Percentiles rank a stretch among this genome's conserved stretches.
Evolutionary conservation across 2,329 filamentous ascomycete species (phyloP).

Genomic region (Neonectria sp.): DNA sequence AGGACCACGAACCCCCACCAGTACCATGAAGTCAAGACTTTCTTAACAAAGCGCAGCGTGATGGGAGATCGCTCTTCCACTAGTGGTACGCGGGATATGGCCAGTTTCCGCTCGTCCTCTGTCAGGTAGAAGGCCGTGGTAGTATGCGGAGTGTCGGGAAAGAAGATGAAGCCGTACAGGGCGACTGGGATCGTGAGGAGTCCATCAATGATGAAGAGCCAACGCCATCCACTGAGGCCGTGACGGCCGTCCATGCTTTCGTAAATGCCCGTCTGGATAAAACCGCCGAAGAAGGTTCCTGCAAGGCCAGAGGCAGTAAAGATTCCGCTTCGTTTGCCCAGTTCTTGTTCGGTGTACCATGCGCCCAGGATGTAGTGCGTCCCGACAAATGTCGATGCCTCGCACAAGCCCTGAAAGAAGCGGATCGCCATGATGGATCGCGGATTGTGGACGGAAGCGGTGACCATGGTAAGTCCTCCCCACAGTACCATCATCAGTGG

Average conservation of each 20-base stretch:
- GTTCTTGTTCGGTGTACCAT: conserved; percentile 73
- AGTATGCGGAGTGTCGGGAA: conserved; percentile 62
- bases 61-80: conserved; percentile 60
- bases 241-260: conserved; percentile 56
- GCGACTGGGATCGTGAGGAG: conserved; percentile 58
- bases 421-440: conserved; percentile 57
- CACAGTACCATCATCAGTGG: conserved; percentile 75
- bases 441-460: conserved; percentile 56
- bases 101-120: conserved; percentile 62
- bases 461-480: conserved; percentile 74
- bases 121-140: conserved; percentile 61
- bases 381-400: conserved; percentile 58
- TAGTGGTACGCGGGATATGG: conserved; percentile 58
- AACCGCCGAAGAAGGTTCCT: conserved; percentile 66
- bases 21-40: conserved; percentile 72
- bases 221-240: conserved; percentile 76
- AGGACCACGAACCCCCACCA: conserved; percentile 78
- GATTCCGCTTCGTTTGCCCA: conserved; percentile 75
- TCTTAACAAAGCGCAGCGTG: conserved; percentile 65
- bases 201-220: conserved; percentile 81
- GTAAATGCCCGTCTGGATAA: conserved; percentile 76
- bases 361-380: conserved; percentile 62
- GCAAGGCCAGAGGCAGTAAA: conserved; percentile 74
- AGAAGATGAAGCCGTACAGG: conserved; percentile 53
- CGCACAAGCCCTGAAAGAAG: conserved; percentile 57